Percentiles rank a stretch among this genome's conserved stretches.
Conservation (phyloP, 2,329 filamentous ascomycete species). For the Triangularia setosa region DNA sequence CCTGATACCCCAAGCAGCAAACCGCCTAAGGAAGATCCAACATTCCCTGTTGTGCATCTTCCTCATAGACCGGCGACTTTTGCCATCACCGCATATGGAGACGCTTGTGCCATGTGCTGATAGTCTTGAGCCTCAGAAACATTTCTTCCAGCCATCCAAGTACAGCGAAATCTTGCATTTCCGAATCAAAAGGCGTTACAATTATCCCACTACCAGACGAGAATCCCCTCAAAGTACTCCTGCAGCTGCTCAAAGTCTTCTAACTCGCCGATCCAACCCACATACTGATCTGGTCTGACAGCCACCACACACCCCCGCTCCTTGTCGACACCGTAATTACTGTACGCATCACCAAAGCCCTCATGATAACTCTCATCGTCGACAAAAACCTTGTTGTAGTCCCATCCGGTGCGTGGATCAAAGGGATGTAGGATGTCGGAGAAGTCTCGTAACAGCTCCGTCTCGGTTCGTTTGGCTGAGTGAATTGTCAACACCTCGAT, state of each 20-base stretch:
- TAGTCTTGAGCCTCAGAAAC: not conserved
- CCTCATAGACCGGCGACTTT: not conserved
- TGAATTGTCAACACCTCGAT: conserved; percentile 62
- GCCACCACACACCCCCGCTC: conserved; percentile 55
- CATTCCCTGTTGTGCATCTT: not conserved
- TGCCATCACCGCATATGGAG: not conserved
- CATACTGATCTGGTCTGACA: conserved; percentile 65
- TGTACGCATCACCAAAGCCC: conserved; percentile 48
- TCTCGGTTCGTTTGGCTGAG: conserved; percentile 44
- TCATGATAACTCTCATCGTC: conserved; percentile 53
- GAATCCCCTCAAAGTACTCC: conserved; percentile 31
- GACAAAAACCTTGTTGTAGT: conserved; percentile 54
- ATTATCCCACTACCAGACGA: conserved; percentile 9
- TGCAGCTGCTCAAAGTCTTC: conserved; percentile 35
- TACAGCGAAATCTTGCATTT: no score
- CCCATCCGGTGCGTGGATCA: conserved; percentile 46
- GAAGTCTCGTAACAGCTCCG: conserved; percentile 48
- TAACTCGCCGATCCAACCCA: conserved; percentile 42
- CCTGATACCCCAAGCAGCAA: not conserved
- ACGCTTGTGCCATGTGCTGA: not conserved
- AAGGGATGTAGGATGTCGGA: conserved; percentile 47
- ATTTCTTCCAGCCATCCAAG: not conserved
- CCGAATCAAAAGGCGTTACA: not conserved
- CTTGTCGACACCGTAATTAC: conserved; percentile 54
- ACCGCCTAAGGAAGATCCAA: not conserved